Conservation (phyloP, 441 rosid genomes). For the Melastoma candidum region DNA sequence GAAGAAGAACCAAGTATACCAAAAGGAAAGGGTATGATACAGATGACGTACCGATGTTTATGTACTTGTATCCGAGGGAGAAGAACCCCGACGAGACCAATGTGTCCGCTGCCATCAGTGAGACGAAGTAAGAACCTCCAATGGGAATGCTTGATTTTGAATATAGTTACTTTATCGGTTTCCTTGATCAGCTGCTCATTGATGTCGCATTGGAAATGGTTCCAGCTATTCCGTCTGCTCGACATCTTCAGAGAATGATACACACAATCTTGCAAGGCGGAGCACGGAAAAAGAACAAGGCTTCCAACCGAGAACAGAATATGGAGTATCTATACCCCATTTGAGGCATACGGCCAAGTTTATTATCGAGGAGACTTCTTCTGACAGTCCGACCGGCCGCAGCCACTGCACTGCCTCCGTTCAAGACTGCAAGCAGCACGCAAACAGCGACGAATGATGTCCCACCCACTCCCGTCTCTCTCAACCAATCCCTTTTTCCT, state of each 20-base stretch:
- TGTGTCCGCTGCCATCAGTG: conserved; percentile 33
- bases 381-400: neutral
- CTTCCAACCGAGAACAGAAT: too few relatives aligned
- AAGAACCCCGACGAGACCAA: conserved; percentile 44
- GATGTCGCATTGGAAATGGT: conserved; percentile 37
- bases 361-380: conserved; percentile 21
- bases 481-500: too few relatives aligned
- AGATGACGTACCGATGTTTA: conserved; percentile 28
- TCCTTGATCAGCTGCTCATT: conserved; percentile 37
- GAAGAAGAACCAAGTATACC: neutral
- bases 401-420: too few relatives aligned
- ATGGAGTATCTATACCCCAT: conserved; percentile 24
- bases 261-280: too few relatives aligned
- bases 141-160: too few relatives aligned
- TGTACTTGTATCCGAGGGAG: conserved; percentile 36
- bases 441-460: too few relatives aligned
- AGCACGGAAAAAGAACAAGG: too few relatives aligned
- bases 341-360: conserved; percentile 29
- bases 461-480: too few relatives aligned
- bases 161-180: conserved; percentile 23
- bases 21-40: too few relatives aligned
- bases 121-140: neutral
- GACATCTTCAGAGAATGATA: neutral
- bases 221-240: conserved; percentile 59
- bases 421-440: too few relatives aligned